phyloP scores from a whole-genome alignment of 495 filamentous ascomycete genomes.

The Lepraria neglecta region DNA sequence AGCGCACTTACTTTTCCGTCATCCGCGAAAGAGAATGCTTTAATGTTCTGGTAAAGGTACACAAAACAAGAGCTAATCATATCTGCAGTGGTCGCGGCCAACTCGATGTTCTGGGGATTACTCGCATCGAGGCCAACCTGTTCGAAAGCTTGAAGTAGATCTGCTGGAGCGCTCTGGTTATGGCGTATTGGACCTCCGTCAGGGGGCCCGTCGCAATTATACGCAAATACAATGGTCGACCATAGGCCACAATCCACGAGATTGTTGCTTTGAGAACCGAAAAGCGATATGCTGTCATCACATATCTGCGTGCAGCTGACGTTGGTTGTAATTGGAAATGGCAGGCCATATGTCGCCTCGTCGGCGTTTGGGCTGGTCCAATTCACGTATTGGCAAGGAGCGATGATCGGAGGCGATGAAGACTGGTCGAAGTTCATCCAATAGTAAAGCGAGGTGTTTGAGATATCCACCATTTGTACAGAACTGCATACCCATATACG shows the following conservation, averaged over 20 bases:
- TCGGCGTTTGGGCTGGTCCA: not conserved
- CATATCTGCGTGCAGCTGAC: not conserved
- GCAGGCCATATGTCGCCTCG: not conserved
- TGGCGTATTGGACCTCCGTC: not conserved
- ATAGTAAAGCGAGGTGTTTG: not conserved
- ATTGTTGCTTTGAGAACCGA: not conserved
- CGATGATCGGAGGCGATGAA: not conserved
- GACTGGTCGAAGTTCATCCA: not conserved
- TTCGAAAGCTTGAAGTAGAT: not conserved
- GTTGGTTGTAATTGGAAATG: not conserved
- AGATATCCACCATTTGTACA: not conserved
- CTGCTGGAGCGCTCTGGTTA: not conserved
- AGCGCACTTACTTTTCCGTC: too few species aligned
- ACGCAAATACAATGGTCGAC: not conserved
- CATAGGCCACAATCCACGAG: slow-evolving; percentile 7
- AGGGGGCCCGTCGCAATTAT: not conserved
- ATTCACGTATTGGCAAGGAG: not conserved
- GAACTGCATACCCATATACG: not conserved
- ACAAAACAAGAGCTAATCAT: slow-evolving; percentile 1
- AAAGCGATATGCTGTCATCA: slow-evolving; percentile 1
- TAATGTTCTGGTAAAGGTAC: not conserved
- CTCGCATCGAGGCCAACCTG: not conserved
- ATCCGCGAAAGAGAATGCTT: not conserved
- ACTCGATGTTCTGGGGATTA: not conserved
- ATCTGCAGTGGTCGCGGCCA: not conserved